A percentile compares a stretch with the other conserved stretches of the same genome.
These are phyloP conservation scores for Acrocalymma vagum DNA, from an alignment of 2,329 filamentous ascomycete species.

Conservation along the genomic window DNA sequence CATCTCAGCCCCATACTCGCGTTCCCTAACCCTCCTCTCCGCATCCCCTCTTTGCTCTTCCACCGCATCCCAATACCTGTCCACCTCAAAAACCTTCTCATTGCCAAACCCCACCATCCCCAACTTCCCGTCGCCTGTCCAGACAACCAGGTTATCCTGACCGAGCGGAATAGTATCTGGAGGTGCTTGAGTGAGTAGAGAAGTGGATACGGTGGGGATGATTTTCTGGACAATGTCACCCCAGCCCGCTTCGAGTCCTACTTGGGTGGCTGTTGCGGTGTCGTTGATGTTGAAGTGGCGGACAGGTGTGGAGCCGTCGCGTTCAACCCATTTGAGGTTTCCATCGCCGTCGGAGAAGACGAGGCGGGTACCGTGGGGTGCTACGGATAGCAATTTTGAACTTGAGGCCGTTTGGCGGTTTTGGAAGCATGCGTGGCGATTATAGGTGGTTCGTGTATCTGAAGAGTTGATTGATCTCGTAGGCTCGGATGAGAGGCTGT, in stretches of 20 bases:
- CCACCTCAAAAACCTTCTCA: slow-evolving; percentile 31
- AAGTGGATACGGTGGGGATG: slow-evolving; percentile 61
- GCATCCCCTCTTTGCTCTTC: slow-evolving; percentile 56
- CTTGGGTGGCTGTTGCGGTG: slow-evolving; percentile 9
- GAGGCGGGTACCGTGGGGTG: slow-evolving; percentile 81
- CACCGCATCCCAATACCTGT: slow-evolving; percentile 42
- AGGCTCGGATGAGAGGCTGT: slow-evolving; percentile 64
- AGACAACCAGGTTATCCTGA: slow-evolving; percentile 77
- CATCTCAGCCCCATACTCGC: slow-evolving; percentile 74
- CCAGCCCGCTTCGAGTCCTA: slow-evolving; percentile 31
- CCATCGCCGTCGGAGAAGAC: slow-evolving; percentile 87
- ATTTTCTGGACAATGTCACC: slow-evolving; percentile 85
- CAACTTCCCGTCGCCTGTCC: slow-evolving; percentile 83
- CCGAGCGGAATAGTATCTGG: slow-evolving; percentile 26
- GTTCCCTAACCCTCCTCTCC: slow-evolving; percentile 65
- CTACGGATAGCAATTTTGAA: slow-evolving; percentile 82
- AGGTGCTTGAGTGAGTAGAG: slow-evolving; percentile 9
- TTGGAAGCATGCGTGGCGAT: slow-evolving; percentile 54
- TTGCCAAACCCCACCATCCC: slow-evolving; percentile 69
- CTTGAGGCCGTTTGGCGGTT: slow-evolving; percentile 86
- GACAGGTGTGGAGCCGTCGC: slow-evolving; percentile 72
- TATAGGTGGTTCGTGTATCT: slow-evolving; percentile 34
- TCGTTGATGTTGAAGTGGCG: slow-evolving; percentile 67
- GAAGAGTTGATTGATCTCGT: slow-evolving; percentile 37
- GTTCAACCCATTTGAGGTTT: slow-evolving; percentile 87